Evolutionary conservation across 2,329 filamentous ascomycete species (phyloP), one percentile per base, ranked within the genome.

Genomic region (Penicillium sp.): DNA sequence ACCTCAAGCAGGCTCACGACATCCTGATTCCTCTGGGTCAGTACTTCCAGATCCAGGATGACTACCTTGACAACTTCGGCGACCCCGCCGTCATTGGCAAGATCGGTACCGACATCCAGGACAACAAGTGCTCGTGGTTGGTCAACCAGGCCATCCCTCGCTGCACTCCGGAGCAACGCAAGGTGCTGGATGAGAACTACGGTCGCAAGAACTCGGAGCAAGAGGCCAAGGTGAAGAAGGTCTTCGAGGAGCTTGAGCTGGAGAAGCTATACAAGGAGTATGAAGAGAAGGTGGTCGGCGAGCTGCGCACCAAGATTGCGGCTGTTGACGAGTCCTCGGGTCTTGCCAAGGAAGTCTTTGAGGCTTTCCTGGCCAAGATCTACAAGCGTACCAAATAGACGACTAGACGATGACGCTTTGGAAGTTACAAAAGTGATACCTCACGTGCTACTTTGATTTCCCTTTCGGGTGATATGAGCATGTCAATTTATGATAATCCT

Each of bases 111-210:
- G 94, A 99, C 71, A 99, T 99, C 76, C 88, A 92, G 83, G 94
- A 99, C 80, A 99, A 99, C 85, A 99, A 99, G 84, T 99, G 94
- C 83, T 95, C 91, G 37, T 99, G 94, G 94, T 81, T 99, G 56
- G 85, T 99, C 77, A 99, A 99, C 83, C 88, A 96, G 78, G 94
- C 94, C 43, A 82, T 99, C 55, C 83, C 87, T 73, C 83, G 88
- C 59, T 89, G 85, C 61, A 92, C 84, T 2, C 87, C 91, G 1
- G 91, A 93, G 74, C 94, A 99, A 83, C 87, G 92, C 71, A 83
- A 89, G 77, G 76, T 95, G 34, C 87, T 99, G 48, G 91, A 97
- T 71, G 86, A 91, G 54, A 93, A 96, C 81, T 99, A 99, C 75
- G 94, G 94, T 65, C 87, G 87, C 72, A 99, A 97, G 83, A 87